These are phyloP conservation scores for Massariosphaeria phaeospora DNA, from an alignment of 495 filamentous ascomycete genomes.

Conservation along the genomic window DNA sequence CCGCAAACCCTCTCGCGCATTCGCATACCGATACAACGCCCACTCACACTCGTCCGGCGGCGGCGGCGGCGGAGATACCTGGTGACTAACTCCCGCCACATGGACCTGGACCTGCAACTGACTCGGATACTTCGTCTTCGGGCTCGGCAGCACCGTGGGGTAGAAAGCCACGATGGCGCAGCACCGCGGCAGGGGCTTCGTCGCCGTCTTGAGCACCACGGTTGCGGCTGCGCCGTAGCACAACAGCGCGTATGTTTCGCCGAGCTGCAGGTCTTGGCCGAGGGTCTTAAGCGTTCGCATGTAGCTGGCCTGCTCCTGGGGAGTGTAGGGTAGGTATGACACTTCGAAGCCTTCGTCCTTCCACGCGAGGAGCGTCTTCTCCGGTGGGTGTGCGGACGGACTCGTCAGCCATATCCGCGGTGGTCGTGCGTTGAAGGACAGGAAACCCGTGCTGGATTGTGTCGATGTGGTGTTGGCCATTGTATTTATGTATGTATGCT, in stretches of 20 bases:
- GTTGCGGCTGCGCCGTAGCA: conserved; percentile 53
- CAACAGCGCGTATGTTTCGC: conserved; percentile 37
- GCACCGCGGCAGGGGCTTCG: conserved; percentile 47
- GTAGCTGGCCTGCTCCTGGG: conserved; percentile 15
- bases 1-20: conserved; percentile 52
- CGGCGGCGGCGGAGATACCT: conserved; percentile 30
- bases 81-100: conserved; percentile 44
- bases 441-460: conserved; percentile 18
- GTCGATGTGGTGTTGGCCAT: conserved; percentile 7
- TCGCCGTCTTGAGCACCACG: conserved; percentile 52
- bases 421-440: conserved; percentile 16
- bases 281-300: conserved; percentile 16
- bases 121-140: conserved; percentile 47
- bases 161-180: conserved; percentile 59
- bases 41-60: conserved; percentile 28
- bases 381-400: conserved; percentile 8
- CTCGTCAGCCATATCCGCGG: conserved; percentile 18
- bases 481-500: too few relatives aligned
- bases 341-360: conserved; percentile 30
- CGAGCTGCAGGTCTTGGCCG: conserved; percentile 32
- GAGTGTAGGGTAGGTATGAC: conserved; percentile 26
- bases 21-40: conserved; percentile 25
- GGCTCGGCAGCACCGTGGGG: conserved; percentile 50
- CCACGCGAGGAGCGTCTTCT: conserved; percentile 10
- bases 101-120: conserved; percentile 51